Base-by-base conservation (phyloP, 768 basidiomycete genomes). In the Suillus clintonianus region DNA sequence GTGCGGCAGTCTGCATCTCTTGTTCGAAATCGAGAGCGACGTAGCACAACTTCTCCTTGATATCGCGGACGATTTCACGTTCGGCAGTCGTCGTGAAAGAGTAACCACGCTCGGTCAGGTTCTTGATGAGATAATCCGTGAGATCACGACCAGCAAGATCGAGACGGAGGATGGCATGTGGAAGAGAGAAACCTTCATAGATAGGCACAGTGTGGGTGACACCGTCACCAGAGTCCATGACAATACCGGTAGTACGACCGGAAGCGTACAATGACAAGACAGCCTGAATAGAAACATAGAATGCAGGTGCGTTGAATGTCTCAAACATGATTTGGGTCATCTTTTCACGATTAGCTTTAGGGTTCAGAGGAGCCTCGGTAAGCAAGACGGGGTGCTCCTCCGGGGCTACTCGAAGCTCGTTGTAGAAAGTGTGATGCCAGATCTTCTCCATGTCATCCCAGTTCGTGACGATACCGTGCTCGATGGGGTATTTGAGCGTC, bases 361-460 rank as follows among this genome's bases (percentile, higher is more conserved):
- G 88, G 80, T 90, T 89, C 36, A 89, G 81, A 24, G 89, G 89
- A 55, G 89, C 88, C 73, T 89, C 88, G 56, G 89, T 89, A 65
- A 89, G 81, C 7, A 89, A 77, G 66, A 90, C 85, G 37, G 88
- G 89, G 77, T 89, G 89, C 72, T 90, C 89, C 73, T 90, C 89
- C 15, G 89, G 89, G 5, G 89, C 89, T 62, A 90, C 89, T 74
- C 89, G 89, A 64, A 90, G 83, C 72, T 90, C 89, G 72, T 90
- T 90, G 81, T 90, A 96, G 80, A 96, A 97, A 39, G 95, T 95
- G 83, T 96, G 94, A 78, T 95, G 94, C 94, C 94, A 97, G 77
- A 96, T 96, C 82, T 96, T 95, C 83, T 97, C 95, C 94, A 96
- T 96, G 80, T 96, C 95, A 73, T 96, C 95, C 95, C 95, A 97